phyloP scores from a whole-genome alignment of 108 stramenopile genomes.

The Nitzschia putrida region DNA sequence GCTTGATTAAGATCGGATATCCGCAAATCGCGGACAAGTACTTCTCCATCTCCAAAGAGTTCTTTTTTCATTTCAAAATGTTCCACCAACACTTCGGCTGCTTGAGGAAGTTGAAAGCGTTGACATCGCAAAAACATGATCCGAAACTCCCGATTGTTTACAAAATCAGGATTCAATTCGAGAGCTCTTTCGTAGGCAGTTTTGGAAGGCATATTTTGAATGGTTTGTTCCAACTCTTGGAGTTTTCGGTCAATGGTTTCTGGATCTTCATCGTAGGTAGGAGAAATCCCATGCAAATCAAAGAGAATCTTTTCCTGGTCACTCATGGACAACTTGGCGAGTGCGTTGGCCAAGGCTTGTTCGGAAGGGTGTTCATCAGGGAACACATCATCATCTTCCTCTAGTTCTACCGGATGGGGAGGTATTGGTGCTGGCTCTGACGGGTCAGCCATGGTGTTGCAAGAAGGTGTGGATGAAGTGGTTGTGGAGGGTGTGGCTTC shows the following conservation, averaged over 20 bases:
- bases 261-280: constrained; percentile 10
- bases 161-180: not conserved
- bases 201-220: constrained; percentile 12
- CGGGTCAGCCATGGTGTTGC: not conserved
- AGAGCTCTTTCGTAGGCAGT: constrained; percentile 1
- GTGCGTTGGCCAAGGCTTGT: not conserved
- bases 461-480: too few species aligned
- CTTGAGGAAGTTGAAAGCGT: constrained; percentile 29
- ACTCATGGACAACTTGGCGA: not conserved
- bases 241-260: not conserved
- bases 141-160: constrained; percentile 25
- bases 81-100: constrained; percentile 29
- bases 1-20: not conserved
- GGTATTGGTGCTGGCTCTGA: not conserved
- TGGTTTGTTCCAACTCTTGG: not conserved
- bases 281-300: constrained; percentile 9
- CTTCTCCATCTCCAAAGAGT: constrained; percentile 28
- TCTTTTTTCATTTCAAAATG: constrained; percentile 31
- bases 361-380: not conserved
- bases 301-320: constrained; percentile 15
- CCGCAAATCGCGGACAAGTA: not conserved
- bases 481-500: too few species aligned
- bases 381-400: not conserved
- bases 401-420: not conserved
- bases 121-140: constrained; percentile 45